Percentiles rank a stretch among this genome's conserved stretches.
phyloP scores from a whole-genome alignment of 495 filamentous ascomycete species.

The Bryoglossum gracile region DNA sequence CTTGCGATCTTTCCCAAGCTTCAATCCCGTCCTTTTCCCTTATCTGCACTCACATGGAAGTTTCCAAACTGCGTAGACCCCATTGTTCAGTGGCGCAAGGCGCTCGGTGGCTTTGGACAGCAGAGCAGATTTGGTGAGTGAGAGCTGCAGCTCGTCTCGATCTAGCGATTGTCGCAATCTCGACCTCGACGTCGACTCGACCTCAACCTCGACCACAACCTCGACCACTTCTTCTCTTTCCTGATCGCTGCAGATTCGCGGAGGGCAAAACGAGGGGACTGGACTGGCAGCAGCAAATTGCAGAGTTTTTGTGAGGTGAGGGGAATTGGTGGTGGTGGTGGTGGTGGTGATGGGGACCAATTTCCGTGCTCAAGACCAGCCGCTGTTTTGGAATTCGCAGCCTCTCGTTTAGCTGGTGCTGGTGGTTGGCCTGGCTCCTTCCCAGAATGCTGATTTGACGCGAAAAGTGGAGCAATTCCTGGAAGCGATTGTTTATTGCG shows the following conservation, averaged over 20 bases:
- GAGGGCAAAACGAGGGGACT: background rate
- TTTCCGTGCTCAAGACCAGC: background rate
- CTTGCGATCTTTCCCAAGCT: background rate
- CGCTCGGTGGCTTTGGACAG: constrained; percentile 10
- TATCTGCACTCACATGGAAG: constrained; percentile 66
- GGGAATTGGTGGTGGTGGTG: background rate
- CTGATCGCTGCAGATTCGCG: background rate
- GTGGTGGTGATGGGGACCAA: too few relatives aligned
- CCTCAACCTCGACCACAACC: background rate
- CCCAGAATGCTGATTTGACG: background rate
- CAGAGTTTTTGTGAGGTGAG: background rate
- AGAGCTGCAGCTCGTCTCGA: background rate
- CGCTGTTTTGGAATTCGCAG: background rate
- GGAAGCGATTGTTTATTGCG: background rate
- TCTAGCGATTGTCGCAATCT: constrained; percentile 3
- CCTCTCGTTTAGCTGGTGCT: background rate
- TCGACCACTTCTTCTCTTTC: background rate
- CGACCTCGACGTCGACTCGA: background rate
- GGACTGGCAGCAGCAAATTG: background rate
- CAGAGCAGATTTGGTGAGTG: too few relatives aligned
- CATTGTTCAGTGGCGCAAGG: constrained; percentile 33
- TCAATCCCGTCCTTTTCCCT: background rate
- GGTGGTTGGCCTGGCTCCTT: background rate
- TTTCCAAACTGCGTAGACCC: constrained; percentile 76
- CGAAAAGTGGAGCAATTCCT: too few relatives aligned